A percentile compares a stretch with the other conserved stretches of the same genome.
These are phyloP conservation scores for Fusarium equiseti DNA, from an alignment of 2,329 filamentous ascomycete genomes.

Conservation along the genomic window DNA sequence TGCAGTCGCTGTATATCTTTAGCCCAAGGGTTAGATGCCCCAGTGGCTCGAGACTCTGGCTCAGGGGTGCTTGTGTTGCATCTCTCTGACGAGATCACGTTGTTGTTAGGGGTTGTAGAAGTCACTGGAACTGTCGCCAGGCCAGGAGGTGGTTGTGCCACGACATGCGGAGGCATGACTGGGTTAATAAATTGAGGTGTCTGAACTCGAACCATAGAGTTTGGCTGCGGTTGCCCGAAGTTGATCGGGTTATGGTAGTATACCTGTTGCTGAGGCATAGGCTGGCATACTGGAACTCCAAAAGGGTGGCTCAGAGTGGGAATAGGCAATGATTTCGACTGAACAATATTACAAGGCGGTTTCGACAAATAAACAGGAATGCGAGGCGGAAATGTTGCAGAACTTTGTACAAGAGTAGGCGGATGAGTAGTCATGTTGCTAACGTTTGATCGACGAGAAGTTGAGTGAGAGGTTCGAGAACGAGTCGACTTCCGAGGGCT, in stretches of 20 bases:
- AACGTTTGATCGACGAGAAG: conserved; percentile 20
- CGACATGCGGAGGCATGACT: conserved; percentile 1
- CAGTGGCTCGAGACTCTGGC: background rate
- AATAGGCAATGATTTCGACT: conserved; percentile 25
- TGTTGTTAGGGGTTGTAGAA: background rate
- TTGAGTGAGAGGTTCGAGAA: conserved; percentile 15
- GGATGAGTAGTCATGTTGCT: conserved; percentile 8
- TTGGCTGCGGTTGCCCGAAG: conserved; percentile 26
- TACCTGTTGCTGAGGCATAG: conserved; percentile 37
- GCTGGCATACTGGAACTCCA: conserved; percentile 22
- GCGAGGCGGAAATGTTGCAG: conserved; percentile 34
- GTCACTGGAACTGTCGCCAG: background rate
- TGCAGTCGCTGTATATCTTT: conserved; percentile 48
- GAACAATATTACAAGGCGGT: conserved; percentile 30
- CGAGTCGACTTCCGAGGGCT: conserved; percentile 17
- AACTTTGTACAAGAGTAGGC: conserved; percentile 38
- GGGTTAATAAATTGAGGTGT: conserved; percentile 24
- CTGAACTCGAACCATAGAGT: conserved; percentile 18
- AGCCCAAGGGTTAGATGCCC: conserved; percentile 19
- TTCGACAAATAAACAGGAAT: conserved; percentile 35
- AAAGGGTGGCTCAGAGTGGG: conserved; percentile 29
- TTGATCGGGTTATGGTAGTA: conserved; percentile 41
- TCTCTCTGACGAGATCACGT: background rate
- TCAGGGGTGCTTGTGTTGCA: background rate
- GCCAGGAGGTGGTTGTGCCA: conserved; percentile 2